Conservation (phyloP, 257 asterid genomes). For the Nicotiana sylvestris region DNA sequence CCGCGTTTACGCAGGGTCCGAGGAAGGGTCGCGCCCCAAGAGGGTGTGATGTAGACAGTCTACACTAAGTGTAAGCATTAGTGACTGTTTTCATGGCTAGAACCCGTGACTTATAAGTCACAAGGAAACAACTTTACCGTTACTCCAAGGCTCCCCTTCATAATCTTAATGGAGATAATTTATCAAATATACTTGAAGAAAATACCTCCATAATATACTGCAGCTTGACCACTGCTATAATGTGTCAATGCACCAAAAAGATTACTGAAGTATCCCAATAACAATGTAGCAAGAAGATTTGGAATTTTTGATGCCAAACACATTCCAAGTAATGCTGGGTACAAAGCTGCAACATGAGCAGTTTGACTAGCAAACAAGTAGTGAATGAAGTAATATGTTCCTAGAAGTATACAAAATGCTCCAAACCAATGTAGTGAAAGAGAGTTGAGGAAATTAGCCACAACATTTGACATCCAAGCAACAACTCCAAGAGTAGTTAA, state of each 20-base stretch:
- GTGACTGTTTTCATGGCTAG: no score
- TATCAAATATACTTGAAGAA: background rate
- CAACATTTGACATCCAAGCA: slow-evolving; percentile 54
- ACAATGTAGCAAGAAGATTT: slow-evolving; percentile 42
- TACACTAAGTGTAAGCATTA: no score
- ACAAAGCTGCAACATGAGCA: slow-evolving; percentile 87
- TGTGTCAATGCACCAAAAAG: slow-evolving; percentile 85
- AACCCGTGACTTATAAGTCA: no score
- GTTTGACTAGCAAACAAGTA: slow-evolving; percentile 90
- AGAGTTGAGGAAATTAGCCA: slow-evolving; percentile 45
- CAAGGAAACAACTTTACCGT: no score
- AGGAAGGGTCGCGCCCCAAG: no score
- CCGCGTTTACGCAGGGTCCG: no score
- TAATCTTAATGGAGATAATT: no score
- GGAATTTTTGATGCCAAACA: slow-evolving; percentile 65
- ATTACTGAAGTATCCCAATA: slow-evolving; percentile 62
- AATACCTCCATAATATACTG: slow-evolving; percentile 80
- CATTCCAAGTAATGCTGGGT: slow-evolving; percentile 80
- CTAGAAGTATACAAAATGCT: slow-evolving; percentile 57
- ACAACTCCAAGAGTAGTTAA: slow-evolving; percentile 51
- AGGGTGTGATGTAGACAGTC: no score
- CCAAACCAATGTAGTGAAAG: slow-evolving; percentile 43
- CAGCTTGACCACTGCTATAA: slow-evolving; percentile 94
- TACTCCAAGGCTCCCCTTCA: no score
- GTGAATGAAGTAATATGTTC: slow-evolving; percentile 63